These are phyloP conservation scores for Fusarium temperatum DNA, from an alignment of 2,329 filamentous ascomycete species.

Conservation along the genomic window DNA sequence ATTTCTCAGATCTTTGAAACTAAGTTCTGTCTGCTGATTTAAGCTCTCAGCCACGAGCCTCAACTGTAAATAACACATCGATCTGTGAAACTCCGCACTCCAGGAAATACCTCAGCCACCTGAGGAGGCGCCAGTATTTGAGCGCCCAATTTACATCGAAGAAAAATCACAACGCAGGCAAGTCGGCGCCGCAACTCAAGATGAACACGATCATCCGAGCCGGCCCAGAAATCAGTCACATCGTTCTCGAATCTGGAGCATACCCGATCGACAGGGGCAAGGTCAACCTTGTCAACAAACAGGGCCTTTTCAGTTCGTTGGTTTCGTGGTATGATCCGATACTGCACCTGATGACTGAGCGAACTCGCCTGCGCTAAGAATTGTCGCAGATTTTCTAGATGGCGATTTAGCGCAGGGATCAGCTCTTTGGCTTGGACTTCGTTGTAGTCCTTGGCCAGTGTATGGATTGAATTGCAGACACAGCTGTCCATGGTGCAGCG, in stretches of 20 bases:
- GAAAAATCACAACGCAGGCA: constrained; percentile 39
- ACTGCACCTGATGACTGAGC: constrained; percentile 38
- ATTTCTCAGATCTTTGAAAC: constrained; percentile 38
- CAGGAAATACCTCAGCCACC: constrained; percentile 27
- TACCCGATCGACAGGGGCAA: constrained; percentile 21
- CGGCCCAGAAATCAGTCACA: constrained; percentile 37
- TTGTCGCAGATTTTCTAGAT: constrained; percentile 31
- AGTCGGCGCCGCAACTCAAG: constrained; percentile 42
- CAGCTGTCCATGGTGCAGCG: background rate
- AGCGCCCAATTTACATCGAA: constrained; percentile 36
- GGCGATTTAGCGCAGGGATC: constrained; percentile 25
- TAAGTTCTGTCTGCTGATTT: too few species aligned
- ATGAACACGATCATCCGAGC: constrained; percentile 14
- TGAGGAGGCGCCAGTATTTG: constrained; percentile 20
- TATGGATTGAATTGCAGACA: background rate
- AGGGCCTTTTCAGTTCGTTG: constrained; percentile 41
- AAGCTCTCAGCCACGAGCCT: too few species aligned
- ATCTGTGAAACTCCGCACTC: constrained; percentile 28
- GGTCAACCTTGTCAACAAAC: constrained; percentile 28
- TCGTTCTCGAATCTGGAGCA: constrained; percentile 10
- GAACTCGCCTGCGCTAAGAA: constrained; percentile 40
- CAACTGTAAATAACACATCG: too few species aligned
- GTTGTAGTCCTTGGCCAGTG: rapidly evolving
- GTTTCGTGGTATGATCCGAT: constrained; percentile 40
- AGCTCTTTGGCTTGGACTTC: background rate